These are phyloP conservation scores for Penicillium maclennaniae DNA, from an alignment of 495 filamentous ascomycete genomes.

Conservation along the genomic window DNA sequence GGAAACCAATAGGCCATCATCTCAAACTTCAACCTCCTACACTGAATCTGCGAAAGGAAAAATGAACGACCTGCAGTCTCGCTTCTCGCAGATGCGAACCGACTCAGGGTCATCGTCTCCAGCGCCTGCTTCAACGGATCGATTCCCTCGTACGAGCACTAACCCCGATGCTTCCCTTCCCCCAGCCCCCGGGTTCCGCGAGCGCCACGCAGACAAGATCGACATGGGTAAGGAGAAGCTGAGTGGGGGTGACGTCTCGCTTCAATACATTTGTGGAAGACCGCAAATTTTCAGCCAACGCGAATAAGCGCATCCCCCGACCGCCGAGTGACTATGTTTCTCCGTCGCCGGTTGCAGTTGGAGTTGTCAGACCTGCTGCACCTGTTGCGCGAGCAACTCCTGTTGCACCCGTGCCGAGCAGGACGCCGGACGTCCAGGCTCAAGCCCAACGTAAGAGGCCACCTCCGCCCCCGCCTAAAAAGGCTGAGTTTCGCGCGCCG, in stretches of 20 bases:
- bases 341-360: not conserved
- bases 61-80: conserved; percentile 63
- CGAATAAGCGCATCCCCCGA: conserved; percentile 29
- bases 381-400: not conserved
- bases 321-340: conserved; percentile 18
- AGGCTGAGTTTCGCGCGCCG: conserved; percentile 38
- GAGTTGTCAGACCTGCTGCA: not conserved
- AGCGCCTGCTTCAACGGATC: conserved; percentile 31
- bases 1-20: conserved; percentile 9
- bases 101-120: conserved; percentile 19
- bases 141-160: conserved; percentile 53
- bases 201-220: conserved; percentile 58
- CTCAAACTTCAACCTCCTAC: not conserved
- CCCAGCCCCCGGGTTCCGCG: conserved; percentile 49
- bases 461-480: conserved; percentile 65
- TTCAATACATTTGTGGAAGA: conserved; percentile 36
- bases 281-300: conserved; percentile 29
- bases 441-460: conserved; percentile 55
- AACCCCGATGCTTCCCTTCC: conserved; percentile 6
- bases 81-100: conserved; percentile 57
- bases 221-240: conserved; percentile 60
- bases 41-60: conserved; percentile 24
- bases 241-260: conserved; percentile 43
- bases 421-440: conserved; percentile 2
- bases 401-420: not conserved